These are phyloP conservation scores for Austroboletus novae-zelandiae DNA, from an alignment of 1,284 basidiomycete genomes.

Conservation along the genomic window DNA sequence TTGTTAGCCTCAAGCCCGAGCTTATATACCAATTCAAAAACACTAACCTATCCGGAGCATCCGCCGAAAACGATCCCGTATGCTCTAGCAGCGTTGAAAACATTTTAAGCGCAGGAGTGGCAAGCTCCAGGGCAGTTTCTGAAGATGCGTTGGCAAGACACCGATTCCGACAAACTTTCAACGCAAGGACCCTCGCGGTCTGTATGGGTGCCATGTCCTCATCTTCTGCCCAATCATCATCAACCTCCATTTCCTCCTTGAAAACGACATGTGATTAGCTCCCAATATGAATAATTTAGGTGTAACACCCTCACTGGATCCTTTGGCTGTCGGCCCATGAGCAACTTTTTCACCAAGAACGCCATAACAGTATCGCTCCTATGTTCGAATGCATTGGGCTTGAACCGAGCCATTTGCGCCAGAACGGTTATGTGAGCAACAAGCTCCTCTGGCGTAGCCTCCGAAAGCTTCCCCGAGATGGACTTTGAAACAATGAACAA, in stretches of 20 bases:
- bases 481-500: constrained; percentile 37
- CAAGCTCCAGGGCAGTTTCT: constrained; percentile 62
- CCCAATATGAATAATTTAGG: neutral
- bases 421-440: constrained; percentile 72
- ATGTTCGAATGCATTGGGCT: constrained; percentile 73
- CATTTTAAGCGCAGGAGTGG: constrained; percentile 74
- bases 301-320: constrained; percentile 42
- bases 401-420: constrained; percentile 70
- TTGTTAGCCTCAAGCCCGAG: constrained; percentile 8
- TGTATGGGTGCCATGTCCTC: constrained; percentile 54
- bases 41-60: constrained; percentile 65
- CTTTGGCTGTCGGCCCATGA: constrained; percentile 53
- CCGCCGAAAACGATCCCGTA: constrained; percentile 61
- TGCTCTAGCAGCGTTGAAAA: constrained; percentile 65
- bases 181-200: constrained; percentile 66
- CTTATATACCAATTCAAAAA: neutral
- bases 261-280: constrained; percentile 6
- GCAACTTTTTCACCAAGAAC: constrained; percentile 72
- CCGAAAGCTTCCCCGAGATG: constrained; percentile 56
- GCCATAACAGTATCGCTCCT: constrained; percentile 71
- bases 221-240: constrained; percentile 78
- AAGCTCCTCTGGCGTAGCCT: constrained; percentile 52
- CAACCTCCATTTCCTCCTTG: constrained; percentile 49
- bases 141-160: constrained; percentile 65
- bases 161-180: constrained; percentile 81